Conservation (phyloP, 345 rosid species). For the Passiflora organensis region DNA sequence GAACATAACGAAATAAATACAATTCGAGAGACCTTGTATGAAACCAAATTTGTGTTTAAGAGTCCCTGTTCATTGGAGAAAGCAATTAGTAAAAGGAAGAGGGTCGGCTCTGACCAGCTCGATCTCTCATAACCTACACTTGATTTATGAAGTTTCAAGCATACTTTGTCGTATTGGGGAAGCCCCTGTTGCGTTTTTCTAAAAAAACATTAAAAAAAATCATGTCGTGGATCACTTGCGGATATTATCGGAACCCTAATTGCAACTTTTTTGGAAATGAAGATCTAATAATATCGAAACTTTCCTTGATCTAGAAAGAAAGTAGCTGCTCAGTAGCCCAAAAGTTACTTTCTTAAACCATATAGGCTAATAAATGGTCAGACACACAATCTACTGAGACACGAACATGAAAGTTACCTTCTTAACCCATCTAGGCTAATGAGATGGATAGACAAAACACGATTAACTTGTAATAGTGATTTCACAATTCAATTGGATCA, state of each 20-base stretch:
- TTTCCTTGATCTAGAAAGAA: too few relatives aligned
- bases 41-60: neutral
- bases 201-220: neutral
- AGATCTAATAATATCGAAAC: too few relatives aligned
- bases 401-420: too few relatives aligned
- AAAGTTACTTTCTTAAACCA: too few relatives aligned
- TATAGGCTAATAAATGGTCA: neutral
- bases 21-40: neutral
- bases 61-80: neutral
- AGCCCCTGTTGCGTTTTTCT: neutral
- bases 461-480: too few relatives aligned
- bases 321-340: too few relatives aligned
- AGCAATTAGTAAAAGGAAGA: too few relatives aligned
- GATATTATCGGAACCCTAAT: too few relatives aligned
- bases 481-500: neutral
- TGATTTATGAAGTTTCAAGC: neutral
- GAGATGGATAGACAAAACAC: too few relatives aligned
- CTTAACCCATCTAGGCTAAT: too few relatives aligned
- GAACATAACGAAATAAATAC: neutral
- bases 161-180: neutral
- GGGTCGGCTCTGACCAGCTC: neutral
- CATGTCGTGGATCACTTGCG: too few relatives aligned
- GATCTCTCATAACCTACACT: neutral
- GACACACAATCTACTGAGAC: neutral
- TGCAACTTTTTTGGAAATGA: too few relatives aligned